Conservation (phyloP, 2,329 filamentous ascomycete genomes). For the Xylaria sp. region DNA sequence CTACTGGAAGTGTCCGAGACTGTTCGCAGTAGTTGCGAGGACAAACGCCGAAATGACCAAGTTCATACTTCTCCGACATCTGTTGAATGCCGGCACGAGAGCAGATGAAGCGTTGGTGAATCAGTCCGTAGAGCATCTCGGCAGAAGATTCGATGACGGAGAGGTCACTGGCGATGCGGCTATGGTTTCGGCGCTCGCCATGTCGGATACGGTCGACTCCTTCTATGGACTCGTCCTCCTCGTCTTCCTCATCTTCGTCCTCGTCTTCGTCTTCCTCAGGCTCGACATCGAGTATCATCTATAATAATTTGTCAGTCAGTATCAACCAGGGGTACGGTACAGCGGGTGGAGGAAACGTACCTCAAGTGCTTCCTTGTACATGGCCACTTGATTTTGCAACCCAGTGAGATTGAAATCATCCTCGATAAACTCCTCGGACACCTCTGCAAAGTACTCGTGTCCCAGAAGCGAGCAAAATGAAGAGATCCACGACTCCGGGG, state of each 20-base stretch:
- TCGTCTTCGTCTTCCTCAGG: slow-evolving; percentile 92
- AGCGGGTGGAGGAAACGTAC: slow-evolving; percentile 41
- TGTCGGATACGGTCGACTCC: slow-evolving; percentile 58
- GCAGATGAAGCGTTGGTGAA: slow-evolving; percentile 98
- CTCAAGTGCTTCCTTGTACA: slow-evolving; percentile 98
- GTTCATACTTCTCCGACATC: slow-evolving; percentile 99
- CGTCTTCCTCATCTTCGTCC: slow-evolving; percentile 73
- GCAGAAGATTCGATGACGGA: slow-evolving; percentile 96
- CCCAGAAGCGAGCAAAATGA: slow-evolving; percentile 95
- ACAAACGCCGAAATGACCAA: slow-evolving; percentile 93
- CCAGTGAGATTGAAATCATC: slow-evolving; percentile 99
- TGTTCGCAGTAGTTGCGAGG: slow-evolving; percentile 93
- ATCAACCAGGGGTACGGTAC: background rate
- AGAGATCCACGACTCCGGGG: slow-evolving; percentile 92
- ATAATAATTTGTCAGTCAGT: slow-evolving; percentile 17
- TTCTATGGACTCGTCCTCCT: slow-evolving; percentile 71
- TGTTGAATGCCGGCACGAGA: slow-evolving; percentile 95
- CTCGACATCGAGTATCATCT: slow-evolving; percentile 98
- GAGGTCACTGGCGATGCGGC: slow-evolving; percentile 87
- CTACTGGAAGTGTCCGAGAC: slow-evolving; percentile 88
- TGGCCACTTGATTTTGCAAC: slow-evolving; percentile 89
- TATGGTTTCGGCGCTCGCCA: slow-evolving; percentile 74
- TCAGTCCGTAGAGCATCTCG: slow-evolving; percentile 97
- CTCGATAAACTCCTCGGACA: slow-evolving; percentile 98
- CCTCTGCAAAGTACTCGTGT: slow-evolving; percentile 98